Evolutionary conservation across 805 yeast species (phyloP).

Genomic region (Starmerella kuoi): DNA sequence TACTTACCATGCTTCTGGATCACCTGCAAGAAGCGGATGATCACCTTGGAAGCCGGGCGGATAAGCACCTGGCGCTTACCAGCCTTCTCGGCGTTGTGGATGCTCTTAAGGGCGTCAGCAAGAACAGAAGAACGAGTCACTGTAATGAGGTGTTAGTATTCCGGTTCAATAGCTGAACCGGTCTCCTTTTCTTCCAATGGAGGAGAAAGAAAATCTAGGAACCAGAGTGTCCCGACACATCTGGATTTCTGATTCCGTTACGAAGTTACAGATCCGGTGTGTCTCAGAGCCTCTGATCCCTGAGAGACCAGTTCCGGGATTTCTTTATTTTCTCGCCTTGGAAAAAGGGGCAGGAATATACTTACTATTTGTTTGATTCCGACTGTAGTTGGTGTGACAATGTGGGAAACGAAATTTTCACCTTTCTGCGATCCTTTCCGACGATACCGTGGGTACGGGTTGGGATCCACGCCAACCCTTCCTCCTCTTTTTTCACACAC

Average conservation of each 20-base stretch:
- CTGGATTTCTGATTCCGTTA: constrained; percentile 21
- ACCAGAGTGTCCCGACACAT: constrained; percentile 25
- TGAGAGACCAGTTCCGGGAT: constrained; percentile 26
- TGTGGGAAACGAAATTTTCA: constrained; percentile 10
- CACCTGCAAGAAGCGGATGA: constrained; percentile 90
- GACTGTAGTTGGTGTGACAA: constrained; percentile 1
- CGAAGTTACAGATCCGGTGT: constrained; percentile 22
- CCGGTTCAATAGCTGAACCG: constrained; percentile 17
- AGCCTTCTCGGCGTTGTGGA: constrained; percentile 98
- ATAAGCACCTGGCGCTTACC: constrained; percentile 98
- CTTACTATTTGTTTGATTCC: constrained; percentile 22
- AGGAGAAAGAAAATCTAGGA: constrained; percentile 3
- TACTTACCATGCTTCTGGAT: constrained; percentile 91
- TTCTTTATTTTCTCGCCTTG: no score
- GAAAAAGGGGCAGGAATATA: no score
- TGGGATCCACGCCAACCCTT: no score
- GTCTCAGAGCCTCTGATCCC: constrained; percentile 21
- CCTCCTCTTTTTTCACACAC: no score
- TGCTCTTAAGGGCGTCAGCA: constrained; percentile 96
- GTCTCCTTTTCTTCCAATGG: constrained; percentile 5
- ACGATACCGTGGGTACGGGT: no score
- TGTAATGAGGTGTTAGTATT: constrained; percentile 25
- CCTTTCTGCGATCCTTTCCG: constrained; percentile 3
- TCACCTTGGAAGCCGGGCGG: constrained; percentile 97
- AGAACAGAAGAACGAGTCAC: constrained; percentile 98